Evolutionary conservation across 2,329 filamentous ascomycete genomes (phyloP), one percentile per base, ranked within the genome.

Genomic region (Ophiosphaerella korrae): DNA sequence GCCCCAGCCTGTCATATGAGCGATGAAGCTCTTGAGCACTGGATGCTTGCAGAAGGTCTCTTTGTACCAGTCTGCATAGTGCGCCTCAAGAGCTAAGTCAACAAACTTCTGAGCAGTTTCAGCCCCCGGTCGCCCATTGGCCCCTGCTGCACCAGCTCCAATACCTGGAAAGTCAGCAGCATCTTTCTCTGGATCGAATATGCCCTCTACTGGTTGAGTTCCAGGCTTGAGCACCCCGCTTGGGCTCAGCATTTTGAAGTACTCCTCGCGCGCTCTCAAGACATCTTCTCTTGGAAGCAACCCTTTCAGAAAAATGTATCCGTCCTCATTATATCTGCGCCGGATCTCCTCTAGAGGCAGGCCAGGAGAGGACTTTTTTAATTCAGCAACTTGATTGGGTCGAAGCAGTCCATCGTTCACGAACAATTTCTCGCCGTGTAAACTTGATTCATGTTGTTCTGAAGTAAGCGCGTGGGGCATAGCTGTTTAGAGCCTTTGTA

Each of bases 201-300:
- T 77, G 0, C 83, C 83, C 1, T 83, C 75, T 0, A 82, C 77
- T 0, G 80, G 74, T 4, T 75, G 65, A 0, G 80, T 81, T 32
- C 77, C 80, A 0, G 80, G 78, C 52, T 82, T 79, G 1, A 87
- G 70, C 32, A 87, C 78, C 1, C 82, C 82, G 24, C 78, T 85
- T 1, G 83, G 77, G 1, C 78, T 72, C 5, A 86, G 71, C 37
- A 79, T 78, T 3, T 72, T 67, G 63, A 85, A 86, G 64, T 85
- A 86, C 29, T 75, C 67, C 48, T 78, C 70, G 1, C 83, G 78
- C 7, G 79, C 78, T 32, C 74, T 71, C 7, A 84, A 73, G 1
- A 85, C 81, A 45, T 84, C 80, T 2, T 73, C 66, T 2, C 78
- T 77, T 0, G 82, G 82, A 2, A 85, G 67, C 0, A 85, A 64